A percentile compares a stretch with the other conserved stretches of the same genome.
phyloP scores from a whole-genome alignment of 202 grass and related monocot genomes.

The Zoysia matrella region DNA sequence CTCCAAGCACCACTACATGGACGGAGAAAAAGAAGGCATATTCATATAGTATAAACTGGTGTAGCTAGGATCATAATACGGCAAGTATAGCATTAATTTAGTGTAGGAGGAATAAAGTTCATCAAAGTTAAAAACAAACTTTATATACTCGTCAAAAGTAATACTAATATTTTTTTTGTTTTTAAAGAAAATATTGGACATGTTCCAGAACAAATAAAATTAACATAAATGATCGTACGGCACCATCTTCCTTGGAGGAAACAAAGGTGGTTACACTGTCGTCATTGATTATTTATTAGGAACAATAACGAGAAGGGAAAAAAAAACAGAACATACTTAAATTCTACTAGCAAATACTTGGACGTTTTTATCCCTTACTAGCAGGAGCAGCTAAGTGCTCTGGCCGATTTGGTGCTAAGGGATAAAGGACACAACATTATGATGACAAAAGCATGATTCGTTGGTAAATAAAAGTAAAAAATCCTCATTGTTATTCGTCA shows the following conservation, averaged over 20 bases:
- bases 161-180: no score
- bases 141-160: no score
- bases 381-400: no score
- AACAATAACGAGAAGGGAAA: neutral
- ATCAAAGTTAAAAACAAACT: no score
- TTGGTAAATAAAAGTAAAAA: neutral
- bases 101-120: no score
- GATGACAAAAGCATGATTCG: constrained; percentile 6
- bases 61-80: neutral
- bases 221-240: no score
- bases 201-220: no score
- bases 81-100: neutral
- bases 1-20: constrained; percentile 22
- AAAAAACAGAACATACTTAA: neutral
- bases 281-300: neutral
- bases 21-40: constrained; percentile 1
- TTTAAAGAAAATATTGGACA: no score
- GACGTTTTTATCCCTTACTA: no score
- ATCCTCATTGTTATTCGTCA: neutral
- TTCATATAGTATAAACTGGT: neutral
- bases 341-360: neutral
- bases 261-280: neutral
- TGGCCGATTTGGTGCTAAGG: neutral
- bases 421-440: neutral
- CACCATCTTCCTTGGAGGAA: no score